These are phyloP conservation scores for Calonectria pauciramosa DNA, from an alignment of 2,329 filamentous ascomycete genomes.

Conservation along the genomic window DNA sequence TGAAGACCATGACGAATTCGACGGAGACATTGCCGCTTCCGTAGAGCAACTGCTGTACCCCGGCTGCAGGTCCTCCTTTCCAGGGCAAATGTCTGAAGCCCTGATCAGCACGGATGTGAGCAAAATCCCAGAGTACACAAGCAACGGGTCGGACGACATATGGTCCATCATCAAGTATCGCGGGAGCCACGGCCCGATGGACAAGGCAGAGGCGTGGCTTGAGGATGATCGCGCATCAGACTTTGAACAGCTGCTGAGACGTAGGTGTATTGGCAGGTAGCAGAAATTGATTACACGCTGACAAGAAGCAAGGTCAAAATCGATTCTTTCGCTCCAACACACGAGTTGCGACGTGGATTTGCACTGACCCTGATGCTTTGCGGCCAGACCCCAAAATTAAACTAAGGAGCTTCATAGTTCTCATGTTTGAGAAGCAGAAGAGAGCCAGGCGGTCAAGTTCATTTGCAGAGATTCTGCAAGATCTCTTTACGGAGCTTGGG, in stretches of 20 bases:
- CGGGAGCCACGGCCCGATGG: background rate
- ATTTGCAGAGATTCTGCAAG: constrained; percentile 3
- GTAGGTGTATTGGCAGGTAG: background rate
- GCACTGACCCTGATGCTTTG: background rate
- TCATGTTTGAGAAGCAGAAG: constrained; percentile 16
- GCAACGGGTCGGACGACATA: constrained; percentile 6
- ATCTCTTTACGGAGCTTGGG: background rate
- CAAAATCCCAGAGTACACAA: constrained; percentile 6
- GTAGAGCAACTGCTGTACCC: background rate
- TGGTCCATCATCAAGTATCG: constrained; percentile 25
- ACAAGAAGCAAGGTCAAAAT: background rate
- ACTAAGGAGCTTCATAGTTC: background rate
- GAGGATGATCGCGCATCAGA: background rate
- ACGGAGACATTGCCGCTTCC: background rate
- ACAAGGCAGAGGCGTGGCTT: background rate
- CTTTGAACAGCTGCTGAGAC: background rate
- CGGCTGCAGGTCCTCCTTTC: background rate
- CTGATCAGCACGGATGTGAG: background rate
- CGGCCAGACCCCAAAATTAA: background rate
- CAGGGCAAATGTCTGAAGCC: background rate
- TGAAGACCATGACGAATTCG: background rate
- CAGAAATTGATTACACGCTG: background rate
- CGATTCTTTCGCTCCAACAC: constrained; percentile 8
- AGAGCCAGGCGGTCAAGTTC: background rate
- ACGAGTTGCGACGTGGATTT: constrained; percentile 21